Percentiles rank a stretch among this genome's conserved stretches.
These are phyloP conservation scores for Mercurialis annua DNA, from an alignment of 345 rosid species.

Conservation along the genomic window DNA sequence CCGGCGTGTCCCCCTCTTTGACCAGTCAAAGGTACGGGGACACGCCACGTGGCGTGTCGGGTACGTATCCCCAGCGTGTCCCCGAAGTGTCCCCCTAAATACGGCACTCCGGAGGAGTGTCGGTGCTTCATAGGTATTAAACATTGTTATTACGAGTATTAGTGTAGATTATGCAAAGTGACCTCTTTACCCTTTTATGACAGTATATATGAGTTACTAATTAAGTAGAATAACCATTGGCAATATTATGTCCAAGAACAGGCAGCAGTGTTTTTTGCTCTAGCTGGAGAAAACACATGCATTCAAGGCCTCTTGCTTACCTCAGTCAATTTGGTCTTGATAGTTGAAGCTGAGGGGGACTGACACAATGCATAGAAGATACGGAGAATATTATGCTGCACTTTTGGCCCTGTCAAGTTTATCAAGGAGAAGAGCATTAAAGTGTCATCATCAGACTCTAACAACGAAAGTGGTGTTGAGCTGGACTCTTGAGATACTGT, in stretches of 20 bases:
- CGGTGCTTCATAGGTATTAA: too few species aligned
- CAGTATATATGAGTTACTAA: background rate
- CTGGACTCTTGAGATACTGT: conserved; percentile 41
- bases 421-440: conserved; percentile 52
- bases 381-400: conserved; percentile 52
- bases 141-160: background rate
- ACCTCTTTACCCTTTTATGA: background rate
- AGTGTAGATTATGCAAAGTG: background rate
- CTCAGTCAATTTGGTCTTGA: conserved; percentile 50
- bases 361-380: conserved; percentile 56
- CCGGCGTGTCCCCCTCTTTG: too few species aligned
- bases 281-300: background rate
- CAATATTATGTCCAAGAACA: conserved; percentile 11
- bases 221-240: background rate
- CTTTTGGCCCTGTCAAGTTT: conserved; percentile 42
- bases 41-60: too few species aligned
- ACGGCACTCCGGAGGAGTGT: too few species aligned
- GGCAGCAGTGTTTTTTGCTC: background rate
- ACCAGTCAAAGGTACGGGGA: too few species aligned
- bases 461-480: conserved; percentile 31
- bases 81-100: too few species aligned
- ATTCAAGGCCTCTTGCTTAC: conserved; percentile 29
- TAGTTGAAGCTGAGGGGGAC: conserved; percentile 43
- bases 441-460: conserved; percentile 54
- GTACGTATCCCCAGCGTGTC: too few species aligned